Evolutionary conservation across 495 filamentous ascomycete genomes (phyloP), one percentile per base, ranked within the genome.

Genomic region (Lichenothelia convexa): DNA sequence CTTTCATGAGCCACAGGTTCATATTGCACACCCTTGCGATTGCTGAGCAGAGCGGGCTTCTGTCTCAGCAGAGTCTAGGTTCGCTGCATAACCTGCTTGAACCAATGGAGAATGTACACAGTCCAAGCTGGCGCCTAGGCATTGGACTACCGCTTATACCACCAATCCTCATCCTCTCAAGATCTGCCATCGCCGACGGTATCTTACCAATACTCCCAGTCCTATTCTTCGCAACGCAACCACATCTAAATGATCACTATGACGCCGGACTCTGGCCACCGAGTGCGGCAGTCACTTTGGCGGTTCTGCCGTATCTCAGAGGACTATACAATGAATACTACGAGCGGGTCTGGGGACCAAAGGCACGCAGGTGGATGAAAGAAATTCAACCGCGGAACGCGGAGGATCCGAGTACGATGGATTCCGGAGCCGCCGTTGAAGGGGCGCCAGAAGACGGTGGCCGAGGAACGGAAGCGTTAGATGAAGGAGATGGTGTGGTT

Each of bases 251-350:
- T 5, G 53, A 63, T 8, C 56, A 64, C n/a, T 47, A 61, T 8
- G 54, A 61, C 4, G 41, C 61, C 8, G 53, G 62, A 15, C 41
- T 65, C 12, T 92, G 82, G 82, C 82, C 82, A 11, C 80, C 80
- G 0, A 80, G 71, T 17, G 68, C 77, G 2, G 63, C 69, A n/a
- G 68, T 80, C 63, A 72, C 73, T 12, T 59, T 89, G 40, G 63
- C 71, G 0, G 48, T 74, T 2, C 61, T 86, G 26, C 82, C 82
- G 1, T 71, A 71, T 36, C 41, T 85, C 20, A 72, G 79, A 24
- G 60, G 68, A 16, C 59, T 66, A 18, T 89, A 92, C 53, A 64
- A 69, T 34, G 56, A 61, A n/a, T 50, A 78, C 22, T 78, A 80
- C 45, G 64, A 71, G n/a, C 60, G 62, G 18, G 12, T 80, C 5